These are phyloP conservation scores for Elongisporangium prolatum DNA, from an alignment of 352 stramenopile genomes.

Conservation along the genomic window DNA sequence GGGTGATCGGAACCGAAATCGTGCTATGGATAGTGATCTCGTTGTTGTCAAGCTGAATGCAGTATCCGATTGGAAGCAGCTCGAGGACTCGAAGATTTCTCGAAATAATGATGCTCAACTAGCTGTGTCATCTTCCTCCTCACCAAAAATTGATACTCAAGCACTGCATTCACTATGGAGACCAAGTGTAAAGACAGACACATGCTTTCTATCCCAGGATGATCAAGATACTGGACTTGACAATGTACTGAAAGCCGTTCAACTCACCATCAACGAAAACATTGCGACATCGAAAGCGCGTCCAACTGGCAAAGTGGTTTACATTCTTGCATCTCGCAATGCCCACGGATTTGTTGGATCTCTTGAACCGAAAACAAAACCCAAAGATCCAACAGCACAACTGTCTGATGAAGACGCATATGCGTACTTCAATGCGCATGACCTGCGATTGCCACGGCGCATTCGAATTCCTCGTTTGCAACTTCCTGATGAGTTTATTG, in stretches of 20 bases:
- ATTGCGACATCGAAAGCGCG: constrained; percentile 26
- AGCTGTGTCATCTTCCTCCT: constrained; percentile 5
- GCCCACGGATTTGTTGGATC: constrained; percentile 55
- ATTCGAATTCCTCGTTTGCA: constrained; percentile 71
- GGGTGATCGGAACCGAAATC: constrained; percentile 65
- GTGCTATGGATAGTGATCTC: constrained; percentile 75
- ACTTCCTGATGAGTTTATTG: constrained; percentile 66
- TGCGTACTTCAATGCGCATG: constrained; percentile 70
- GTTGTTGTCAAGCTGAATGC: constrained; percentile 59
- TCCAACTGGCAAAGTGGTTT: constrained; percentile 66
- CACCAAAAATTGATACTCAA: constrained; percentile 24
- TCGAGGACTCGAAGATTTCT: constrained; percentile 16
- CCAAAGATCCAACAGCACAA: constrained; percentile 20
- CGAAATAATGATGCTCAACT: constrained; percentile 14
- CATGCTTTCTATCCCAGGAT: constrained; percentile 20
- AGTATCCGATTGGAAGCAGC: constrained; percentile 49
- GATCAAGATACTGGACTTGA: constrained; percentile 12
- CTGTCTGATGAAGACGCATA: constrained; percentile 51
- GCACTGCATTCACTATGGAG: constrained; percentile 43
- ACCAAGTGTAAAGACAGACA: constrained; percentile 28
- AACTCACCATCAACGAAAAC: constrained; percentile 23
- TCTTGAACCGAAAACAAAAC: constrained; percentile 47
- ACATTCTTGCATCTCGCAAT: constrained; percentile 57
- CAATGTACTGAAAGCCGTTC: constrained; percentile 19
- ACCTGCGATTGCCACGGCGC: constrained; percentile 50